Evolutionary conservation across 2,329 filamentous ascomycete species (phyloP), one percentile per base, ranked within the genome.

Genomic region (Xylaria sp.): DNA sequence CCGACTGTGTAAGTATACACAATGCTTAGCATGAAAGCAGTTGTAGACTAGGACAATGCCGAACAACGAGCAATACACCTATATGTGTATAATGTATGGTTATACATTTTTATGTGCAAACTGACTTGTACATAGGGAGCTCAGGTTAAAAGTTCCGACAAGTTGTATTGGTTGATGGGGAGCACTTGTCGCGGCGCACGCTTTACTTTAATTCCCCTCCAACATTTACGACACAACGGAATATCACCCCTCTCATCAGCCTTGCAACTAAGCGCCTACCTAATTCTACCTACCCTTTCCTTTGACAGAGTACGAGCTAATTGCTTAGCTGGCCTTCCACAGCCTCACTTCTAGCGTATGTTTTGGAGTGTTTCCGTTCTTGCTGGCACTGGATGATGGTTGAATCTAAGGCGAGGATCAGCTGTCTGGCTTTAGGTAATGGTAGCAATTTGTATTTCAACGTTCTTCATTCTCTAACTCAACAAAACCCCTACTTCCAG

Each of bases 401-500:
- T 23, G 62, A 69, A 28, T 52, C 65, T 28, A 70, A 67, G 61
- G 68, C 70, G 10, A 70, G 66, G 48, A 72, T 72, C 4, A 72
- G 66, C 28, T 72, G 70, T 60, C 70, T 72, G 30, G 68, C 68
- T 41, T 70, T 69, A 13, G 71, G 71, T 28, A 72, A 69, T 57
- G 71, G 71, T 28, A 61, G 63, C 58, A 72, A 72, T 52, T 34
- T 72, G 65, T 46, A 63, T 60, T 34, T 23, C 23, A n/a, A 12
- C 3, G 18, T 46, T n/a, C 6, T 46, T 48, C 15, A 15, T 46
- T 39, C 13, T 4, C 30, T 4, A 10, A 9, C 1, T 18, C 20
- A 9, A 28, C 34, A 4, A 12, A 20, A 8, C n/a, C 12, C 15
- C 28, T 43, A 23, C 25, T 36, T 48, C 18, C 25, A 41, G n/a